These are phyloP conservation scores for Candolleomyces aberdarensis DNA, from an alignment of 768 basidiomycete genomes.

Conservation along the genomic window DNA sequence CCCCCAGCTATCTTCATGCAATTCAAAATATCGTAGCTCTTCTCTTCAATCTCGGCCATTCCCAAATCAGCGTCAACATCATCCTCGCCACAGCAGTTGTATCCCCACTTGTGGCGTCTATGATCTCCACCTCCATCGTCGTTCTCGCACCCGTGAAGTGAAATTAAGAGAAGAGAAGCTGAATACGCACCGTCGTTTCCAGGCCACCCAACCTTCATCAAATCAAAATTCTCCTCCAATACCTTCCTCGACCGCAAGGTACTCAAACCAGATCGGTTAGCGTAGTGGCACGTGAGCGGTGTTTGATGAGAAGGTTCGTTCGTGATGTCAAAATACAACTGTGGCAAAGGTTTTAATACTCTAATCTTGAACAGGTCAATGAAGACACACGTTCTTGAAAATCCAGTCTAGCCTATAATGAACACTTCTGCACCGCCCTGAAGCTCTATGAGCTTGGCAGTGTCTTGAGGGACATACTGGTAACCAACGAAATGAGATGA, in stretches of 20 bases:
- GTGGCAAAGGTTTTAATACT: neutral
- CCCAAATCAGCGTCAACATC: too few relatives aligned
- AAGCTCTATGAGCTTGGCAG: slow-evolving; percentile 54
- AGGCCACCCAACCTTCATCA: slow-evolving; percentile 52
- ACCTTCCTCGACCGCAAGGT: slow-evolving; percentile 55
- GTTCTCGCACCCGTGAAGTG: too few relatives aligned
- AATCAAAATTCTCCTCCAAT: slow-evolving; percentile 56
- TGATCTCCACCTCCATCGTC: too few relatives aligned
- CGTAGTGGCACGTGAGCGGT: slow-evolving; percentile 71
- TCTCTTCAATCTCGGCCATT: too few relatives aligned
- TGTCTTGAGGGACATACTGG: slow-evolving; percentile 65
- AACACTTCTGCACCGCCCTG: slow-evolving; percentile 58
- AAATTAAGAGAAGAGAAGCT: neutral
- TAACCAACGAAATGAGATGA: too few relatives aligned
- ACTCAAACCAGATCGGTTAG: slow-evolving; percentile 55
- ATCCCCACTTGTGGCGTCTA: too few relatives aligned
- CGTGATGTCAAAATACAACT: slow-evolving; percentile 53
- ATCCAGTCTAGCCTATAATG: slow-evolving; percentile 54
- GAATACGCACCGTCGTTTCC: slow-evolving; percentile 58
- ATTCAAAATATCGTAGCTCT: too few relatives aligned
- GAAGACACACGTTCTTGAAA: slow-evolving; percentile 41
- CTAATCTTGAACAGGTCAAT: neutral
- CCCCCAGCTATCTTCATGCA: too few relatives aligned
- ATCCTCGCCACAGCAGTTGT: too few relatives aligned
- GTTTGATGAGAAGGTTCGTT: slow-evolving; percentile 68